These are phyloP conservation scores for Colletotrichum sojae DNA, from an alignment of 2,329 filamentous ascomycete genomes.

Conservation along the genomic window DNA sequence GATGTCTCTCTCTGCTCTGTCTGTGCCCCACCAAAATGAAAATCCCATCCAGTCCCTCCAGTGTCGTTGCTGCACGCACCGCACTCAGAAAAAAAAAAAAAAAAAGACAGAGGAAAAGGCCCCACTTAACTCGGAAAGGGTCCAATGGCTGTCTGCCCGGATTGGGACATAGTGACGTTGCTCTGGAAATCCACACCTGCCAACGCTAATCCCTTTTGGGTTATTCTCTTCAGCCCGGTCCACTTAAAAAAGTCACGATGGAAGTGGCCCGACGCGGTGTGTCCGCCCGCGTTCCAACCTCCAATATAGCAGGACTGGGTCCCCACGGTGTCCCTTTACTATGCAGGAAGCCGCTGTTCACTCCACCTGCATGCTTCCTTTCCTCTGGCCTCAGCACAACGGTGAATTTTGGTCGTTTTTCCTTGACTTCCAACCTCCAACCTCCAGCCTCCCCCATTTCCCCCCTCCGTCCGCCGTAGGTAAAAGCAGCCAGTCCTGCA, in stretches of 20 bases:
- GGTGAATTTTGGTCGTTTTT: constrained; percentile 24
- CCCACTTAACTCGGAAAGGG: constrained; percentile 22
- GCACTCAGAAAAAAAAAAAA: background rate
- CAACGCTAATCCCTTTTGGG: constrained; percentile 27
- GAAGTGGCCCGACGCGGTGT: constrained; percentile 29
- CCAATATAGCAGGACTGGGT: constrained; percentile 39
- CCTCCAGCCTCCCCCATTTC: background rate
- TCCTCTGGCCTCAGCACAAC: constrained; percentile 29
- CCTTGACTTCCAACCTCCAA: constrained; percentile 1
- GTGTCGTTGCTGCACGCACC: constrained; percentile 14
- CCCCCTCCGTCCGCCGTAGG: background rate
- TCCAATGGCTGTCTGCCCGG: constrained; percentile 29
- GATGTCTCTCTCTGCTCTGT: constrained; percentile 20
- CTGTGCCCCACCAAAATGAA: constrained; percentile 36
- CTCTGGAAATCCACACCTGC: constrained; percentile 25
- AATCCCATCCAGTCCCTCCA: constrained; percentile 30
- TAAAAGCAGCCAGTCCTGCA: background rate
- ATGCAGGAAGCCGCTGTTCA: constrained; percentile 39
- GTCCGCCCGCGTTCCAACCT: constrained; percentile 39
- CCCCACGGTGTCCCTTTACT: constrained; percentile 37
- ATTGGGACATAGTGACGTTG: constrained; percentile 32
- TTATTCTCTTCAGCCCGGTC: background rate
- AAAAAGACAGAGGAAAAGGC: background rate
- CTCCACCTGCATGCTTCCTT: constrained; percentile 36
- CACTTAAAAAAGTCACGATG: constrained; percentile 38